These are phyloP conservation scores for Babesia bigemina DNA, from an alignment of 169 alveolate species.

Conservation along the genomic window DNA sequence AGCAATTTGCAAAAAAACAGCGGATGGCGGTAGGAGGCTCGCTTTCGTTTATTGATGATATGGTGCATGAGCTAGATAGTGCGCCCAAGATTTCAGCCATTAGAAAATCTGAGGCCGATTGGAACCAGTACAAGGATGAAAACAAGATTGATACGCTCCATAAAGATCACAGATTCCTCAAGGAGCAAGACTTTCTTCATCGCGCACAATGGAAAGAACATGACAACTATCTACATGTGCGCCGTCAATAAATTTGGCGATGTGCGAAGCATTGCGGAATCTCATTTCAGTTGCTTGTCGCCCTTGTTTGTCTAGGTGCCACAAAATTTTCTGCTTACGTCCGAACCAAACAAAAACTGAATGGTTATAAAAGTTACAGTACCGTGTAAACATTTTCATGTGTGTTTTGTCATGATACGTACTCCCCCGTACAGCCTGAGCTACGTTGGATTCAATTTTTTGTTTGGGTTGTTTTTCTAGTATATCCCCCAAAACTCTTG, in stretches of 20 bases:
- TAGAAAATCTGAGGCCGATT: constrained; percentile 53
- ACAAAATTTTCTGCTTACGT: too few species aligned
- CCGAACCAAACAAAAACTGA: too few species aligned
- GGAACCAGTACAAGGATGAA: constrained; percentile 62
- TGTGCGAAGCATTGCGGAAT: too few species aligned
- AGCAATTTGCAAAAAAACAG: constrained; percentile 31
- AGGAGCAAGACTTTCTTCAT: constrained; percentile 53
- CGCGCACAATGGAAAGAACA: constrained; percentile 61
- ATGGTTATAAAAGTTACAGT: too few species aligned
- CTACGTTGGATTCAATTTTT: too few species aligned
- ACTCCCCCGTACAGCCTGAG: too few species aligned
- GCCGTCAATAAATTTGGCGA: constrained; percentile 8
- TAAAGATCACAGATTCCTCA: constrained; percentile 43
- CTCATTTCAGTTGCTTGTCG: neutral
- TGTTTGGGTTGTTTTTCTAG: too few species aligned
- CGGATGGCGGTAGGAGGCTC: constrained; percentile 45
- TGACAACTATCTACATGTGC: constrained; percentile 22
- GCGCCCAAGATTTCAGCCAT: constrained; percentile 61
- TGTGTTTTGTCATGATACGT: too few species aligned
- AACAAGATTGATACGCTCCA: constrained; percentile 32
- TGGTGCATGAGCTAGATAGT: constrained; percentile 44
- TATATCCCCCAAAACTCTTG: too few species aligned
- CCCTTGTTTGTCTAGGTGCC: too few species aligned
- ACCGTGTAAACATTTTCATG: too few species aligned
- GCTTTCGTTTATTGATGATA: constrained; percentile 45